A percentile compares a stretch with the other conserved stretches of the same genome.
These are phyloP conservation scores for Russula ochroleuca DNA, from an alignment of 768 basidiomycete genomes.

Conservation along the genomic window DNA sequence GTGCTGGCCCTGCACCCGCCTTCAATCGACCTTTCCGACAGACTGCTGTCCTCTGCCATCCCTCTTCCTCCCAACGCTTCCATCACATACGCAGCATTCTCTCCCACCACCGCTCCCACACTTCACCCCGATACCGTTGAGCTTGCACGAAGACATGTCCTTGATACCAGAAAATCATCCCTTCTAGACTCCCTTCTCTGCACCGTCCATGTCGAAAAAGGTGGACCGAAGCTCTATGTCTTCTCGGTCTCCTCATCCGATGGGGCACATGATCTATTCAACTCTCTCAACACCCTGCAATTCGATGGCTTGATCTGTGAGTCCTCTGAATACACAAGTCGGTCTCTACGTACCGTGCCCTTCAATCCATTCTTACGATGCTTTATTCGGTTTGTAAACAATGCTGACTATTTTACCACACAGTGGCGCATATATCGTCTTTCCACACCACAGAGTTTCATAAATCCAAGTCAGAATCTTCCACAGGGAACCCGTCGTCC, in stretches of 20 bases:
- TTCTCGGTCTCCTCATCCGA: slow-evolving; percentile 47
- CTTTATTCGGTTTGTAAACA: neutral
- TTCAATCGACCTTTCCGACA: slow-evolving; percentile 37
- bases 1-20: slow-evolving; percentile 34
- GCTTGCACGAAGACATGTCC: slow-evolving; percentile 47
- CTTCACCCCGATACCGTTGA: slow-evolving; percentile 47
- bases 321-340: slow-evolving; percentile 30
- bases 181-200: slow-evolving; percentile 51
- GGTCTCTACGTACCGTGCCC: neutral
- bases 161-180: slow-evolving; percentile 38
- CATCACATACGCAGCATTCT: slow-evolving; percentile 47
- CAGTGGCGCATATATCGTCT: slow-evolving; percentile 42
- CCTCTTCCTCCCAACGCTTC: slow-evolving; percentile 41
- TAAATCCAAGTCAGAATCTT: slow-evolving; percentile 47
- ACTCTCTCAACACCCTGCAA: slow-evolving; percentile 38
- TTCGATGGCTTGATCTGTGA: slow-evolving; percentile 52
- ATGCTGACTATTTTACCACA: slow-evolving; percentile 9
- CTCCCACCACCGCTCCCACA: slow-evolving; percentile 32
- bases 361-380: neutral
- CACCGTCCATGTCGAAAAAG: slow-evolving; percentile 45
- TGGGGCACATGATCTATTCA: slow-evolving; percentile 33
- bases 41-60: slow-evolving; percentile 46
- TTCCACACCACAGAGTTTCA: slow-evolving; percentile 50
- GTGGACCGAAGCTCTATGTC: slow-evolving; percentile 50
- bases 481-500: slow-evolving; percentile 39